Evolutionary conservation across 2,329 filamentous ascomycete species (phyloP).

Genomic region (Sporothrix brunneoviolacea): DNA sequence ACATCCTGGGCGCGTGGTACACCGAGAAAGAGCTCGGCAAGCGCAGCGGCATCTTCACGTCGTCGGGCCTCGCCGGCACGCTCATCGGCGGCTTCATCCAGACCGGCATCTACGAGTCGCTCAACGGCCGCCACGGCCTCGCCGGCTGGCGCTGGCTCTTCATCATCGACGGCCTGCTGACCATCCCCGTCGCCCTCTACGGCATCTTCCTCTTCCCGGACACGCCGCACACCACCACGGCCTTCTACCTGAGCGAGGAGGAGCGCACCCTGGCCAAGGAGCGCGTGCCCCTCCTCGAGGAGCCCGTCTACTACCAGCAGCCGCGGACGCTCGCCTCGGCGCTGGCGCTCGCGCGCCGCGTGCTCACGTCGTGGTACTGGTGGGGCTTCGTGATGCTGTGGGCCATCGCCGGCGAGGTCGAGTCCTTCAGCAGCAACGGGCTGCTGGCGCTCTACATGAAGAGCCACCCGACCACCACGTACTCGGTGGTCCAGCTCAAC

Average conservation of each 20-base stretch:
- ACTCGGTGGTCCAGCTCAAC: constrained; percentile 44
- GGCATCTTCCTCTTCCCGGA: constrained; percentile 49
- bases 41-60: constrained; percentile 54
- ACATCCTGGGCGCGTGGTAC: constrained; percentile 57
- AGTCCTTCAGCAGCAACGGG: constrained; percentile 62
- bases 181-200: constrained; percentile 48
- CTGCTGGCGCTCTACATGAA: constrained; percentile 48
- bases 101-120: constrained; percentile 40
- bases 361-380: constrained; percentile 56
- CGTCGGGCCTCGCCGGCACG: constrained; percentile 51
- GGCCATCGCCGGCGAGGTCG: constrained; percentile 65
- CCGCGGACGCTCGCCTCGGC: constrained; percentile 12
- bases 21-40: constrained; percentile 55
- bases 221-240: constrained; percentile 42
- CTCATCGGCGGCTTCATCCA: constrained; percentile 59
- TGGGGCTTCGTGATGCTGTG: constrained; percentile 61
- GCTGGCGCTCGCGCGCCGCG: constrained; percentile 35
- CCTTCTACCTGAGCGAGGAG: constrained; percentile 38
- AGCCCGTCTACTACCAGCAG: constrained; percentile 30
- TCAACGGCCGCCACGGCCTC: constrained; percentile 42
- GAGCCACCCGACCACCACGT: constrained; percentile 36
- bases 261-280: constrained; percentile 32
- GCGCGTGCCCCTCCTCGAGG: constrained; percentile 31
- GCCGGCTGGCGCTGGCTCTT: constrained; percentile 51
- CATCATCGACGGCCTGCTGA: constrained; percentile 48